Conservation (phyloP, 202 grass and related monocot genomes). For the Eragrostis tef region DNA sequence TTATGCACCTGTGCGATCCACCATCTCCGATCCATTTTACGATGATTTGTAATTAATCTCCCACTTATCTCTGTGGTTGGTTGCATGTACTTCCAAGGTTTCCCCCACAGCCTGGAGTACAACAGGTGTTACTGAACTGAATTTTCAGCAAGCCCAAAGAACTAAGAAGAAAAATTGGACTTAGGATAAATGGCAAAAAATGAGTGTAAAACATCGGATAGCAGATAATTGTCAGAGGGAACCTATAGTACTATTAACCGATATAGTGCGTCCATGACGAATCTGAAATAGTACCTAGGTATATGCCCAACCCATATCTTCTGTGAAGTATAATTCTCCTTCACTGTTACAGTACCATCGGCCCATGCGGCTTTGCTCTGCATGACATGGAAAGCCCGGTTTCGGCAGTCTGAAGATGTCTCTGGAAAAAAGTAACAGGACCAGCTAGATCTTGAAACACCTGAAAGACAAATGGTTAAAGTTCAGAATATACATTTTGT, state of each 20-base stretch:
- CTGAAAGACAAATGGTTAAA: constrained; percentile 46
- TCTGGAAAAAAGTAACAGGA: constrained; percentile 77
- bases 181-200: background rate
- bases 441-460: constrained; percentile 65
- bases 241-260: background rate
- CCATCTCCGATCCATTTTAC: constrained; percentile 79
- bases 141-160: background rate
- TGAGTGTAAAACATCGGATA: background rate
- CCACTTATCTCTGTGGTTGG: constrained; percentile 65
- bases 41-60: constrained; percentile 53
- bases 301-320: constrained; percentile 63
- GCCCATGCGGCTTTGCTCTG: constrained; percentile 49
- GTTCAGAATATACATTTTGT: constrained; percentile 23
- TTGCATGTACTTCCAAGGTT: constrained; percentile 70
- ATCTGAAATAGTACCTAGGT: constrained; percentile 52
- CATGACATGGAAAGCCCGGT: constrained; percentile 65
- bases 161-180: background rate
- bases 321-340: constrained; percentile 76
- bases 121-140: constrained; percentile 33
- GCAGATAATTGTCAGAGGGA: background rate
- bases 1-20: constrained; percentile 67
- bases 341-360: constrained; percentile 55
- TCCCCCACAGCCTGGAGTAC: constrained; percentile 58
- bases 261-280: background rate
- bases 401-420: constrained; percentile 56